Conservation (phyloP, 2,329 filamentous ascomycete genomes). For the Verticillium isaacii region DNA sequence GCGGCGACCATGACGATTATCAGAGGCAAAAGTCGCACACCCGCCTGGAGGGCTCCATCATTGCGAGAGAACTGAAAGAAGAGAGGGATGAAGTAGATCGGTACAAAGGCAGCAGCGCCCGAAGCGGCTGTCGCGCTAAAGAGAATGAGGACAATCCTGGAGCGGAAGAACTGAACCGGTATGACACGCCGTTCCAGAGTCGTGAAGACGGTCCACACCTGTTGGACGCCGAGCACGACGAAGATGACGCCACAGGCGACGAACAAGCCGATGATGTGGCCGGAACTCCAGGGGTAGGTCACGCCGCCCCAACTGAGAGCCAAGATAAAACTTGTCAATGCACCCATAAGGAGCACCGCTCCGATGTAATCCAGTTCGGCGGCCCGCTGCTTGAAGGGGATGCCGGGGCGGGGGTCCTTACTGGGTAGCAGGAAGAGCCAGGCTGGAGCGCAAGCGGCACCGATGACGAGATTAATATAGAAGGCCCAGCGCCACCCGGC, state of each 20-base stretch:
- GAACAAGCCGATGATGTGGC: constrained; percentile 38
- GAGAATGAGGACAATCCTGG: constrained; percentile 31
- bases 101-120: constrained; percentile 15
- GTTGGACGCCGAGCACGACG: constrained; percentile 33
- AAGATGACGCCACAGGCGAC: constrained; percentile 19
- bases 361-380: constrained; percentile 40
- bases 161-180: constrained; percentile 39
- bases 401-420: constrained; percentile 14
- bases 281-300: constrained; percentile 39
- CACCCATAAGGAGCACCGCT: constrained; percentile 35
- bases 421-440: constrained; percentile 23
- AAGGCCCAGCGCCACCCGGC: constrained; percentile 38
- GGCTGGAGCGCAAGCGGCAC: constrained; percentile 22
- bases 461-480: constrained; percentile 51
- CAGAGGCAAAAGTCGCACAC: constrained; percentile 33
- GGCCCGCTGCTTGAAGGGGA: constrained; percentile 20
- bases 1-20: constrained; percentile 27
- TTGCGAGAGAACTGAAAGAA: constrained; percentile 42
- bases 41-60: constrained; percentile 33
- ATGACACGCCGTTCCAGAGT: constrained; percentile 28
- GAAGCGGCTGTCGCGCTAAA: constrained; percentile 27
- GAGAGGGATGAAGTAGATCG: constrained; percentile 44
- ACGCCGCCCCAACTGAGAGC: constrained; percentile 46
- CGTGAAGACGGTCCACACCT: constrained; percentile 31
- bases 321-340: constrained; percentile 35